phyloP scores from a whole-genome alignment of 2,329 filamentous ascomycete species.

The Colletotrichum acutatum region DNA sequence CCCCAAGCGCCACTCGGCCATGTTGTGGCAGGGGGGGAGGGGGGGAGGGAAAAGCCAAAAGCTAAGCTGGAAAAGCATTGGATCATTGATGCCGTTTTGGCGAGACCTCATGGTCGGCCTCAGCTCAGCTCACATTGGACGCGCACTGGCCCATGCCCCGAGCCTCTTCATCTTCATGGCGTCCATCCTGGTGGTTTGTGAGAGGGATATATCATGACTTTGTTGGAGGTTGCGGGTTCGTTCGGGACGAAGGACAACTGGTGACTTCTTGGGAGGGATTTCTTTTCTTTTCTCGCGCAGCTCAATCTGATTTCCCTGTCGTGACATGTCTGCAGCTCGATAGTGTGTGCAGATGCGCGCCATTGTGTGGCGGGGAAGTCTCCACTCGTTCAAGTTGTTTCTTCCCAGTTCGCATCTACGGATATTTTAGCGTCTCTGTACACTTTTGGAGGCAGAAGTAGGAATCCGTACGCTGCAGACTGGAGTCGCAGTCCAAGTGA shows the following conservation, averaged over 20 bases:
- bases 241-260: too few species aligned
- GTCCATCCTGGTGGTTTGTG: too few species aligned
- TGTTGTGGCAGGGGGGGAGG: background rate
- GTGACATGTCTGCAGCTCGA: background rate
- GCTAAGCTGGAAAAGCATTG: background rate
- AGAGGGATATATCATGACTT: background rate
- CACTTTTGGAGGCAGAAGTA: background rate
- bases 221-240: too few species aligned
- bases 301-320: background rate
- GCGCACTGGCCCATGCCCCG: background rate
- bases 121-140: background rate
- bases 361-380: background rate
- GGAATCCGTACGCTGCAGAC: background rate
- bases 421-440: background rate
- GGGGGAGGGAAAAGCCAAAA: too few species aligned
- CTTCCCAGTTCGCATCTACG: background rate
- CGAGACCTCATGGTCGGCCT: background rate
- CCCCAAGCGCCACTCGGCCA: background rate
- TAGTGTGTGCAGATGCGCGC: slow-evolving; percentile 11
- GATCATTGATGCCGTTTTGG: background rate
- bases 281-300: background rate
- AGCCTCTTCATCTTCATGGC: background rate
- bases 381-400: background rate
- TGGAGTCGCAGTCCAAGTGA: background rate
- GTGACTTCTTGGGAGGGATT: too few species aligned